These are phyloP conservation scores for Sarocladium kiliense DNA, from an alignment of 2,329 filamentous ascomycete genomes.

Conservation along the genomic window DNA sequence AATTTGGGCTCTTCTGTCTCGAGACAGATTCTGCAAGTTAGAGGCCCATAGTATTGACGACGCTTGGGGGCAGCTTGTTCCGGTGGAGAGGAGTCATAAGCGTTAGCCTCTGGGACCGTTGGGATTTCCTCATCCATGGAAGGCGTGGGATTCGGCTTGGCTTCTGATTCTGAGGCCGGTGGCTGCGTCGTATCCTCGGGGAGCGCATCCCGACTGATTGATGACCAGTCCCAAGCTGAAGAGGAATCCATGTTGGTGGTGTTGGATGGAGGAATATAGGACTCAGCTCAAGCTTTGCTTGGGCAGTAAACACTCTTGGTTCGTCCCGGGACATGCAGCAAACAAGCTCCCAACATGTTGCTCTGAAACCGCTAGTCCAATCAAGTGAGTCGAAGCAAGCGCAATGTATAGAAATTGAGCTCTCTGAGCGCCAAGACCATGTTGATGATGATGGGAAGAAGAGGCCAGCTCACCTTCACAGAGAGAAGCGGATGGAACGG, in stretches of 20 bases:
- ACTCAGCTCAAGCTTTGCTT: not conserved
- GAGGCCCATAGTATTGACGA: slow-evolving; percentile 56
- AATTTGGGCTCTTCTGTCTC: slow-evolving; percentile 56
- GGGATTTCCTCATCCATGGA: not conserved
- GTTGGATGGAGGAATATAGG: not conserved
- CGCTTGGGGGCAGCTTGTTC: not conserved
- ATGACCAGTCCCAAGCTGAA: slow-evolving; percentile 13
- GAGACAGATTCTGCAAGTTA: slow-evolving; percentile 85
- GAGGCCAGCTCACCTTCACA: slow-evolving; percentile 7
- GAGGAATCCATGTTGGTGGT: slow-evolving; percentile 9
- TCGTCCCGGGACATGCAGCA: not conserved
- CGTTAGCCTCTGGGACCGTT: not conserved
- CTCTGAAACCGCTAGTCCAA: not conserved
- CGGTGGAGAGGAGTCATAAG: not conserved
- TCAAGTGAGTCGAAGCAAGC: not conserved
- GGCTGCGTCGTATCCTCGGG: not conserved
- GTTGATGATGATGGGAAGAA: not conserved
- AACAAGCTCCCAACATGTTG: not conserved
- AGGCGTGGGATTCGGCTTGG: not conserved
- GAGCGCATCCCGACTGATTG: not conserved
- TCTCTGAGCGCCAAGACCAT: not conserved
- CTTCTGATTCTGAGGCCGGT: not conserved
- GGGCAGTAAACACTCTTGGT: too few species aligned
- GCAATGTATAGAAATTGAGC: not conserved
- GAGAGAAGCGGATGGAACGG: slow-evolving; percentile 1